Percentiles rank a stretch among this genome's conserved stretches.
Conservation (phyloP, 1,139 yeast genomes). For the Suhomyces chickasaworum region DNA sequence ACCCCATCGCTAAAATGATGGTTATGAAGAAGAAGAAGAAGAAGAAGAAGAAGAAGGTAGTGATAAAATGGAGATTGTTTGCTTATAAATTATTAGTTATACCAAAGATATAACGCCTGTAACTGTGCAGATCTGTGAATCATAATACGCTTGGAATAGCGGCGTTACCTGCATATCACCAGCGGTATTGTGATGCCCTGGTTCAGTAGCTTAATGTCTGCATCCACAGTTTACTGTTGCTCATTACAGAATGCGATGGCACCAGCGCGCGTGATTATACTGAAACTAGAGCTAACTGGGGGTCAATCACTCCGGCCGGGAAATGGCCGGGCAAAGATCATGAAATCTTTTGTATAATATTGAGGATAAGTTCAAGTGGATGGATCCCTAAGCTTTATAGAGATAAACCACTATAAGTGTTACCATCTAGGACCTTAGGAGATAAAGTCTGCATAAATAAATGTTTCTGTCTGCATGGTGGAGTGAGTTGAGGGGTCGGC, state of each 20-base stretch:
- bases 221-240: constrained; percentile 1
- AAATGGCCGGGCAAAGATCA: no score
- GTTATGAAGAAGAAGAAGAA: background rate
- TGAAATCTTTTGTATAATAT: no score
- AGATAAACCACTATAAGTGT: no score
- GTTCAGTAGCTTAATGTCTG: no score
- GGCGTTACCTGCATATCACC: background rate
- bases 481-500: background rate
- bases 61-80: background rate
- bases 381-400: no score
- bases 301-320: no score
- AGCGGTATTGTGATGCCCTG: background rate
- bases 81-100: background rate
- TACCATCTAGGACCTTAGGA: no score
- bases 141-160: background rate
- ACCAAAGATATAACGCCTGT: background rate
- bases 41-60: background rate
- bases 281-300: background rate
- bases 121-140: background rate
- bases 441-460: background rate
- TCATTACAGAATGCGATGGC: background rate
- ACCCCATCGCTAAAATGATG: background rate
- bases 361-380: no score
- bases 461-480: background rate
- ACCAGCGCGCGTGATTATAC: background rate